Evolutionary conservation across 768 basidiomycete species (phyloP), one percentile per base, ranked within the genome.

Genomic region (Boletus bicolor): DNA sequence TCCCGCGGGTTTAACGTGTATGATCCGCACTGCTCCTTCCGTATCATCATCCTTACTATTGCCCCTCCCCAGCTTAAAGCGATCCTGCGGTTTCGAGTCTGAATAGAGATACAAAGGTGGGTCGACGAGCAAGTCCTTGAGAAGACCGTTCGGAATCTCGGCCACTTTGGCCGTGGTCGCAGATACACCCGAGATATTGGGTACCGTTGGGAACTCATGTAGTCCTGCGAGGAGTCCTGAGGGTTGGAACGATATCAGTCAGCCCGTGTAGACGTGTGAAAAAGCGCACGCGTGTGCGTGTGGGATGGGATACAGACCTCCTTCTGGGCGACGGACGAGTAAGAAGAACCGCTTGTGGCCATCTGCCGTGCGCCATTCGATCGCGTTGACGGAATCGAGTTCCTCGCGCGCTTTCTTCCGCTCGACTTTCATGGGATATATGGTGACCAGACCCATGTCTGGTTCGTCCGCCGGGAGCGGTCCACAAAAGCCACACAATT

Each of bases 141-240:
- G 71, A 54, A 77, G 71, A 61, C 55, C 57, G 45, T 69, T 57
- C 17, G 77, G 66, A 19, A 76, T 71, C 53, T 72, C 65, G 34
- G 56, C 62, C 32, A 68, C 68, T 37, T 68, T 68, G 12, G 64
- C 64, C n/a, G 64, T 56, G 11, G 77, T 73, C 10, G 76, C 74
- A 44, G 76, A 71, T 63, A 37, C 44, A 21, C 71, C 73, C 39
- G 78, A 67, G 54, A 88, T 77, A 67, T 87, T 77, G 52, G 80
- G 68, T 38, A 73, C 71, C 21, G 89, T 82, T 53, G 93, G 91
- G 74, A 94, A 94, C 65, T 98, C 93, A 68, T 87, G 85, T 41
- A 98, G 75, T 10, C 95, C 93, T 19, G 92, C 95, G 51, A 98
- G 77, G 44, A 98, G 85, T 24, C 95, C 95, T 97, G 57, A 35